A percentile compares a stretch with the other conserved stretches of the same genome.
These are phyloP conservation scores for Pyricularia sp. DNA, from an alignment of 2,329 filamentous ascomycete genomes.

Conservation along the genomic window DNA sequence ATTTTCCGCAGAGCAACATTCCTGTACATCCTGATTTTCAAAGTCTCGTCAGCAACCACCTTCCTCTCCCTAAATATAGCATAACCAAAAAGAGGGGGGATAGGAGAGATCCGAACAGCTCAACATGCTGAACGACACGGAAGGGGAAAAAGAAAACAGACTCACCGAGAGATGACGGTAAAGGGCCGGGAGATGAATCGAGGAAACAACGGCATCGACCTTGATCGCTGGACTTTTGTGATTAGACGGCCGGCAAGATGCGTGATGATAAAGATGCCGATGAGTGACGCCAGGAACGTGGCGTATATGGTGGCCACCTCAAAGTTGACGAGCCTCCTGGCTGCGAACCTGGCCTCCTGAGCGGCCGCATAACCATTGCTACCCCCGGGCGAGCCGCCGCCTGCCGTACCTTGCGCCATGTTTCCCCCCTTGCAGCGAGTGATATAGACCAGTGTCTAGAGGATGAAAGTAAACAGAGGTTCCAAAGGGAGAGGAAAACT, in stretches of 20 bases:
- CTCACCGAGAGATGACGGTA: constrained; percentile 14
- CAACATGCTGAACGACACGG: too few relatives aligned
- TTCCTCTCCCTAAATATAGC: too few relatives aligned
- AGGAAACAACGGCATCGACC: constrained; percentile 2
- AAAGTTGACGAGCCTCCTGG: constrained; percentile 5
- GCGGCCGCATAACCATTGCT: not conserved
- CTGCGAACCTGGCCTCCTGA: not conserved
- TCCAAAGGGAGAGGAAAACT: not conserved
- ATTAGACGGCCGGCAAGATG: constrained; percentile 16
- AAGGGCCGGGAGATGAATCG: constrained; percentile 11
- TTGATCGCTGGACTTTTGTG: constrained; percentile 10
- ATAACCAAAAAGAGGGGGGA: not conserved
- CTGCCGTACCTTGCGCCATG: not conserved
- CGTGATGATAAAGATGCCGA: constrained; percentile 17
- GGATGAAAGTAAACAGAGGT: not conserved
- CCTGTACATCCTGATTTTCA: constrained; percentile 8
- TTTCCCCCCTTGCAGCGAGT: not conserved
- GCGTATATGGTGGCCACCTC: constrained; percentile 8
- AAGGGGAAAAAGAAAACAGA: not conserved
- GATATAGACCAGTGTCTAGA: not conserved
- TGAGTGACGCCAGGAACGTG: constrained; percentile 13
- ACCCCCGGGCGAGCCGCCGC: not conserved
- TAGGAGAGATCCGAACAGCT: too few relatives aligned
- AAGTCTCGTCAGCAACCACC: not conserved
- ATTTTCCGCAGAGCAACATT: constrained; percentile 18